A percentile compares a stretch with the other conserved stretches of the same genome.
These are phyloP conservation scores for Cyclotella sp. DNA, from an alignment of 108 stramenopile species.

Conservation along the genomic window DNA sequence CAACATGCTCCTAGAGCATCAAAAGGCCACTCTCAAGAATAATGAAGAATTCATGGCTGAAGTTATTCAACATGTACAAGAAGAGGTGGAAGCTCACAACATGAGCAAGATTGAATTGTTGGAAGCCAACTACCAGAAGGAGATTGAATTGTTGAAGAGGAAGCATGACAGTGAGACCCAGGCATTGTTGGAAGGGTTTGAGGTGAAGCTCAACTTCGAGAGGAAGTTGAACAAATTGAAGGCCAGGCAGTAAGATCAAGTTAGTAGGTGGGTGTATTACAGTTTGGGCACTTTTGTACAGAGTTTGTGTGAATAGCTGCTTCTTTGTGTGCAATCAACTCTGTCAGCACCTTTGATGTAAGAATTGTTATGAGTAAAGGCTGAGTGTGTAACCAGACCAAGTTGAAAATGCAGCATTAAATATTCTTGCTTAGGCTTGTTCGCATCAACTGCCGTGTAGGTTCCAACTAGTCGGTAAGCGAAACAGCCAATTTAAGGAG, in stretches of 20 bases:
- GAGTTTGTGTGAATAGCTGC: too few relatives aligned
- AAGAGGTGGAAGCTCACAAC: conserved; percentile 21
- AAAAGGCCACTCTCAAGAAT: conserved; percentile 27
- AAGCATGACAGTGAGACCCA: conserved; percentile 45
- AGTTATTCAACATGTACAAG: conserved; percentile 16
- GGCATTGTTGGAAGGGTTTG: conserved; percentile 47
- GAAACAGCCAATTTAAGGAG: too few relatives aligned
- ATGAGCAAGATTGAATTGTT: conserved; percentile 28
- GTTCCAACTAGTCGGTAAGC: too few relatives aligned
- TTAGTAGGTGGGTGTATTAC: too few relatives aligned
- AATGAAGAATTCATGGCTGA: conserved; percentile 31
- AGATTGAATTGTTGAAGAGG: conserved; percentile 35
- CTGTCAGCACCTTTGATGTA: too few relatives aligned
- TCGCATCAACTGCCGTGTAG: too few relatives aligned
- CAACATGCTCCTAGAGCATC: conserved; percentile 8
- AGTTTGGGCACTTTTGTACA: too few relatives aligned
- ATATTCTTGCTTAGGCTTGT: too few relatives aligned
- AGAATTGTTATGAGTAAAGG: too few relatives aligned
- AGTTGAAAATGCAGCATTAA: too few relatives aligned
- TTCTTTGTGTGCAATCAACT: too few relatives aligned
- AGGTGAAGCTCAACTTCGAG: conserved; percentile 52
- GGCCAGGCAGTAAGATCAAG: conserved; percentile 1
- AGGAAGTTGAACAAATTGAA: conserved; percentile 46
- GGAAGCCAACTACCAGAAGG: conserved; percentile 37
- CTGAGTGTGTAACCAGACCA: too few relatives aligned